Percentiles rank a stretch among this genome's conserved stretches.
phyloP scores from a whole-genome alignment of 768 basidiomycete species.

The Auricularia auricula-judae region DNA sequence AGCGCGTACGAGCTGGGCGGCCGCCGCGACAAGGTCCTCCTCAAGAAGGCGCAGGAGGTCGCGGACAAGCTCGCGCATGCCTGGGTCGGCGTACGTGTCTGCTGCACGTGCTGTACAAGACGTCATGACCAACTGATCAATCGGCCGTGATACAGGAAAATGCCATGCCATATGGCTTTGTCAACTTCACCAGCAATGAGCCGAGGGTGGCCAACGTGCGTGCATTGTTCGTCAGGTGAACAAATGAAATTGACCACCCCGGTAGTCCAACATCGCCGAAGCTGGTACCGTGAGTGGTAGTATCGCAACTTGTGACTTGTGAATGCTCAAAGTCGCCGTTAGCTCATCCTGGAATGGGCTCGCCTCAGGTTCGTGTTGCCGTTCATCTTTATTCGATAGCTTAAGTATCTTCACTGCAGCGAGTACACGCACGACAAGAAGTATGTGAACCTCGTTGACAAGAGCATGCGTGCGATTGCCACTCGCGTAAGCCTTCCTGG shows the following conservation, averaged over 20 bases:
- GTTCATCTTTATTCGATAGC: background rate
- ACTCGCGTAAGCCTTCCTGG: conserved; percentile 18
- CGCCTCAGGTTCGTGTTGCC: conserved; percentile 2
- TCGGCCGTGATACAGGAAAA: too few relatives aligned
- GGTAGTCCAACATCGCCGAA: conserved; percentile 15
- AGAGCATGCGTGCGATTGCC: conserved; percentile 41
- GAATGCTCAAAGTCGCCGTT: background rate
- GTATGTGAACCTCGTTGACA: conserved; percentile 43
- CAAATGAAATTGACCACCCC: background rate
- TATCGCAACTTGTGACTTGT: background rate
- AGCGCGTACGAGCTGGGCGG: conserved; percentile 47
- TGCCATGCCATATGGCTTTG: conserved; percentile 2
- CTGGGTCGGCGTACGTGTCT: conserved; percentile 37
- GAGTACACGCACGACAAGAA: conserved; percentile 49
- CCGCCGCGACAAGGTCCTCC: conserved; percentile 33
- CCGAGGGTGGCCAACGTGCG: conserved; percentile 23
- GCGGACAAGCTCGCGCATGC: conserved; percentile 53
- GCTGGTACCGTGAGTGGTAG: conserved; percentile 30
- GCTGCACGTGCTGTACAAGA: background rate
- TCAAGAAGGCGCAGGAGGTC: conserved; percentile 52
- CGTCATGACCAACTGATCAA: too few relatives aligned
- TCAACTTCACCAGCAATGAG: conserved; percentile 28
- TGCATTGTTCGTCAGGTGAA: background rate
- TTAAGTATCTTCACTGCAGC: background rate
- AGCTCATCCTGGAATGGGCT: background rate